Conservation (phyloP, 2,329 filamentous ascomycete species). For the Ophioceras dolichostomum region DNA sequence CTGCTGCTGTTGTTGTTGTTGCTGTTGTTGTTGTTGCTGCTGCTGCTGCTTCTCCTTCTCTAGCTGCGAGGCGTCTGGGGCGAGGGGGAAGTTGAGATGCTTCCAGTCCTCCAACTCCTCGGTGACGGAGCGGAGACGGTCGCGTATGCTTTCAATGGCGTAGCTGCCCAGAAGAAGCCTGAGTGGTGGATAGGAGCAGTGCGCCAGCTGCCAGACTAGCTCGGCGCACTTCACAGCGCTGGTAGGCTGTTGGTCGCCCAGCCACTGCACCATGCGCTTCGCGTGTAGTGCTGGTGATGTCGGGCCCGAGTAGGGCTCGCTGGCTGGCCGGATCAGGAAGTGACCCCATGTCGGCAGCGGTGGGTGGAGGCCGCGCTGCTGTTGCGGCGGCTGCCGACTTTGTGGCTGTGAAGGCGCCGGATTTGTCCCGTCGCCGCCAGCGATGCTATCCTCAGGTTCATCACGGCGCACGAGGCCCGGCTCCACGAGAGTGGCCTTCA, state of each 20-base stretch:
- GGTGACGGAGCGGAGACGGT: constrained; percentile 78
- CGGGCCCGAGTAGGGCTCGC: constrained; percentile 64
- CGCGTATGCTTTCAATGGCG: constrained; percentile 89
- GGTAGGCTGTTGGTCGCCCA: constrained; percentile 83
- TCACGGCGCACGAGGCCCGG: constrained; percentile 81
- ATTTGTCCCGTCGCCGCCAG: too few species aligned
- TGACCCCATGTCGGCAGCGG: constrained; percentile 77
- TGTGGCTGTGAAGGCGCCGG: too few species aligned
- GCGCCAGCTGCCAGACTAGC: constrained; percentile 85
- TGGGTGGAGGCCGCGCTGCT: too few species aligned
- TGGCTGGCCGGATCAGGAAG: constrained; percentile 79
- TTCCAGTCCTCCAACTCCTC: constrained; percentile 95
- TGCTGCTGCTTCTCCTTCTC: constrained; percentile 11
- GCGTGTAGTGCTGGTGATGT: constrained; percentile 82
- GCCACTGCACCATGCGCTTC: constrained; percentile 84
- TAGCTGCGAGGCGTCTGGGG: constrained; percentile 19
- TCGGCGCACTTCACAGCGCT: constrained; percentile 89
- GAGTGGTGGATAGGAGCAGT: constrained; percentile 88
- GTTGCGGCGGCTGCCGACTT: constrained; percentile 9
- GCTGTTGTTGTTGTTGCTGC: constrained; percentile 7
- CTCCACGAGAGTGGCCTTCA: constrained; percentile 88
- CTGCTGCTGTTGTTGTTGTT: background rate
- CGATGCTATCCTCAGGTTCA: constrained; percentile 34
- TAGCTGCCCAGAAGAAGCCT: constrained; percentile 82
- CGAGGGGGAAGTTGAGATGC: constrained; percentile 57